Conservation (phyloP, 495 filamentous ascomycete genomes). For the Podospora conica region DNA sequence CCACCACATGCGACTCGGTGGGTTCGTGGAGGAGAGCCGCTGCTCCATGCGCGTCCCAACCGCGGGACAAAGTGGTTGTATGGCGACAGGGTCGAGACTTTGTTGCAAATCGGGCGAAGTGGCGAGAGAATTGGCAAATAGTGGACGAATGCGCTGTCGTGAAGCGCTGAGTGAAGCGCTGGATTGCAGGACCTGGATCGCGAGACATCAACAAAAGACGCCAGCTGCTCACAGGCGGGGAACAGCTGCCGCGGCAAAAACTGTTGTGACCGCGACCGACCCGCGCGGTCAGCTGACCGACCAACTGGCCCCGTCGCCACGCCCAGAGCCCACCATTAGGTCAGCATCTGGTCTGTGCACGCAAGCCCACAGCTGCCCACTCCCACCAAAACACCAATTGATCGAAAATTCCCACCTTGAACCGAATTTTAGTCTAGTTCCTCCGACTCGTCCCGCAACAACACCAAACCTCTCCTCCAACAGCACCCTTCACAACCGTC, state of each 20-base stretch:
- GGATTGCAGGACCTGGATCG: neutral
- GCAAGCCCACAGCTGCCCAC: slow-evolving; percentile 18
- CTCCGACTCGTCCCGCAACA: slow-evolving; percentile 25
- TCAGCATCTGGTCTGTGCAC: slow-evolving; percentile 21
- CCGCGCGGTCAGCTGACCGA: slow-evolving; percentile 25
- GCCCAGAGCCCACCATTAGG: neutral
- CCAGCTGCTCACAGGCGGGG: slow-evolving; percentile 1
- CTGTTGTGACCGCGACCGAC: slow-evolving; percentile 1
- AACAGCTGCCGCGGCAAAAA: neutral
- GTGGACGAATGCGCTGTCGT: neutral
- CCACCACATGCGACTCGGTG: slow-evolving; percentile 33
- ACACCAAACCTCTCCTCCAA: slow-evolving; percentile 21
- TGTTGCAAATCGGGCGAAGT: neutral
- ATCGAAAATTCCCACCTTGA: slow-evolving; percentile 14
- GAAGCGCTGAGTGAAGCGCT: neutral
- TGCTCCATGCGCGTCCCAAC: slow-evolving; percentile 40
- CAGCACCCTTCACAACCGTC: slow-evolving; percentile 24
- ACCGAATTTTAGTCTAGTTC: slow-evolving; percentile 27
- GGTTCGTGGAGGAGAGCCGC: slow-evolving; percentile 9
- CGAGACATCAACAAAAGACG: slow-evolving; percentile 7
- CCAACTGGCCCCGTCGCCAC: slow-evolving; percentile 5
- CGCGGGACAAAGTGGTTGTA: neutral
- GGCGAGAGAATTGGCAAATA: neutral
- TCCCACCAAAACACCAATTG: slow-evolving; percentile 32
- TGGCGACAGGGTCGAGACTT: neutral